Evolutionary conservation across 768 basidiomycete species (phyloP).

Genomic region (Suillus plorans): DNA sequence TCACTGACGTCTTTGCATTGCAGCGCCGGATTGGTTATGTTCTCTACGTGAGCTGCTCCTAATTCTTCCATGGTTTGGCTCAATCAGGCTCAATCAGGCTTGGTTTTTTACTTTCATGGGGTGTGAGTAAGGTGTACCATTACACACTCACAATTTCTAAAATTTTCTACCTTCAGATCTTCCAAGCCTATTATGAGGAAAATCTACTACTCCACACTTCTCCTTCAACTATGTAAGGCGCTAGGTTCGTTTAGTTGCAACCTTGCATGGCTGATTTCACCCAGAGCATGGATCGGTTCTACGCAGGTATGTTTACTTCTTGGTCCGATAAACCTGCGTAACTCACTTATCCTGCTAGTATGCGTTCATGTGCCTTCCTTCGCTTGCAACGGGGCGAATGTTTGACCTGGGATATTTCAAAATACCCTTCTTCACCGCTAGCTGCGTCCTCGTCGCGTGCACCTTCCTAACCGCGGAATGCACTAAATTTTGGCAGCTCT

Average conservation of each 20-base stretch:
- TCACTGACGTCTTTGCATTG: conserved; percentile 28
- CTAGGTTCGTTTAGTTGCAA: neutral
- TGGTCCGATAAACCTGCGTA: neutral
- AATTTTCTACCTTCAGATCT: conserved; percentile 43
- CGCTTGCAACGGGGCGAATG: conserved; percentile 61
- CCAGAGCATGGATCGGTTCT: conserved; percentile 80
- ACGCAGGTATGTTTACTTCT: conserved; percentile 47
- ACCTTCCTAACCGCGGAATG: conserved; percentile 75
- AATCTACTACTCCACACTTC: conserved; percentile 46
- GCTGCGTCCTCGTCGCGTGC: conserved; percentile 48
- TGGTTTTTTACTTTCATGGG: conserved; percentile 76
- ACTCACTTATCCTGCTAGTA: conserved; percentile 41
- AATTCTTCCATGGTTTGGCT: neutral
- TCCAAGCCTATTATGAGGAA: conserved; percentile 71
- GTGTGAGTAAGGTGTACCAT: conserved; percentile 43
- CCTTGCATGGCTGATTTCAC: neutral
- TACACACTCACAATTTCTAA: neutral
- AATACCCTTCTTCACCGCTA: conserved; percentile 46
- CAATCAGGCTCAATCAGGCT: conserved; percentile 37
- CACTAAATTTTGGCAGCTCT: conserved; percentile 72
- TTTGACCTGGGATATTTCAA: conserved; percentile 75
- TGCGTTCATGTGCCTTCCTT: conserved; percentile 60
- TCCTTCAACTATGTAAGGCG: conserved; percentile 60
- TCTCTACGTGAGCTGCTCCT: neutral
- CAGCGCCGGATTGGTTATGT: conserved; percentile 34